These are phyloP conservation scores for Dalbergia cultrata DNA, from an alignment of 306 rosid species.

Conservation along the genomic window DNA sequence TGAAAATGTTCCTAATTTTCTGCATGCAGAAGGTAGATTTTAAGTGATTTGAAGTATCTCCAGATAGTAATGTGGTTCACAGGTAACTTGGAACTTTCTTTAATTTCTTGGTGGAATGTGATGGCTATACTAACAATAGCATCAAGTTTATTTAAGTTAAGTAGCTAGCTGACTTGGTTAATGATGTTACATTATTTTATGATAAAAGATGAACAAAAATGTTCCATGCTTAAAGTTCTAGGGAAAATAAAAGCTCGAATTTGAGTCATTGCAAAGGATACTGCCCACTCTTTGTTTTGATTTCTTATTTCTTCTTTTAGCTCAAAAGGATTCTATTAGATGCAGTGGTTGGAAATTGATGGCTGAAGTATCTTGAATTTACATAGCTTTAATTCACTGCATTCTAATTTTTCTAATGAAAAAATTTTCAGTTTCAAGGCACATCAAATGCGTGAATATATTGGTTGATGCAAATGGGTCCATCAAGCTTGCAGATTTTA, in stretches of 20 bases:
- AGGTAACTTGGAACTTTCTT: conserved; percentile 52
- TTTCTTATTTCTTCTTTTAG: conserved; percentile 25
- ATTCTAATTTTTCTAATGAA: conserved; percentile 29
- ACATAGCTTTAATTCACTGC: conserved; percentile 24
- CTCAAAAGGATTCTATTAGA: conserved; percentile 14
- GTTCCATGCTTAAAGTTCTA: background rate
- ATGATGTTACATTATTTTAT: background rate
- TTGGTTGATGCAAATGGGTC: conserved; percentile 61
- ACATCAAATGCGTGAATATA: conserved; percentile 65
- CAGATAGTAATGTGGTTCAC: conserved; percentile 69
- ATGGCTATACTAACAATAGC: background rate
- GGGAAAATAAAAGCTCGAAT: background rate
- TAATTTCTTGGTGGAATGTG: conserved; percentile 8
- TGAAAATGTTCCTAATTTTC: conserved; percentile 67
- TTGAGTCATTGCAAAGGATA: background rate
- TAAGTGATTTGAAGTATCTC: conserved; percentile 68
- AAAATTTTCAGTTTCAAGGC: conserved; percentile 45
- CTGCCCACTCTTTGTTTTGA: background rate
- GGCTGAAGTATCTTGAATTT: too few relatives aligned
- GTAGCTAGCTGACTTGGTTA: background rate
- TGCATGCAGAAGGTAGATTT: conserved; percentile 65
- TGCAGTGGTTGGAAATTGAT: too few relatives aligned
- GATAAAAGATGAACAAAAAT: conserved; percentile 3
- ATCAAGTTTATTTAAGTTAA: background rate
- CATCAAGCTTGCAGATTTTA: conserved; percentile 68